Evolutionary conservation across 1,284 basidiomycete genomes (phyloP).

Genomic region (Paramarasmius palmivorus): DNA sequence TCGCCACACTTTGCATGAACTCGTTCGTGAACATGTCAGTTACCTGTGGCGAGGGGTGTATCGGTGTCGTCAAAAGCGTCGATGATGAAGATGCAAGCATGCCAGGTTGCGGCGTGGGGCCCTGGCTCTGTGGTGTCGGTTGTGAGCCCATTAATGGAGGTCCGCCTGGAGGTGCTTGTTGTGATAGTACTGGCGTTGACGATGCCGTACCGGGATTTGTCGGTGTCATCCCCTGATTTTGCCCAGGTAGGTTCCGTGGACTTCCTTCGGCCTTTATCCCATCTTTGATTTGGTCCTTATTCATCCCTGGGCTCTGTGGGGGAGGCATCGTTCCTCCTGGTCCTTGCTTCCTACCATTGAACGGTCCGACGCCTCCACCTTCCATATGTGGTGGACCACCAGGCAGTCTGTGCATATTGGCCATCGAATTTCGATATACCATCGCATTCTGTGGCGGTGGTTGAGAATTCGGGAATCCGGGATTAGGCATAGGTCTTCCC

Average conservation of each 20-base stretch:
- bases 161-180: background rate
- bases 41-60: background rate
- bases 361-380: slow-evolving; percentile 10
- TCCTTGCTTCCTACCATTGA: slow-evolving; percentile 21
- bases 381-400: background rate
- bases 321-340: slow-evolving; percentile 28
- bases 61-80: background rate
- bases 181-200: slow-evolving; percentile 43
- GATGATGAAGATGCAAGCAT: slow-evolving; percentile 8
- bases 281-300: slow-evolving; percentile 25
- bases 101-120: slow-evolving; percentile 12
- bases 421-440: background rate
- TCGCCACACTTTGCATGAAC: slow-evolving; percentile 42
- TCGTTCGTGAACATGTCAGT: slow-evolving; percentile 35
- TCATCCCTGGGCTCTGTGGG: slow-evolving; percentile 19
- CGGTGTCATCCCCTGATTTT: slow-evolving; percentile 24
- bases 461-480: background rate
- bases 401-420: background rate
- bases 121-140: slow-evolving; percentile 12
- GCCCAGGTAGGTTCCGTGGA: slow-evolving; percentile 37
- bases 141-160: background rate
- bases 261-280: slow-evolving; percentile 40
- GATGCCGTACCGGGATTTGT: slow-evolving; percentile 39
- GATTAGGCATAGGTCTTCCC: background rate
- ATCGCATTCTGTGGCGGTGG: background rate